Percentiles rank a stretch among this genome's conserved stretches.
Evolutionary conservation across 495 filamentous ascomycete species (phyloP).

Genomic region (Haplographium delicatum): DNA sequence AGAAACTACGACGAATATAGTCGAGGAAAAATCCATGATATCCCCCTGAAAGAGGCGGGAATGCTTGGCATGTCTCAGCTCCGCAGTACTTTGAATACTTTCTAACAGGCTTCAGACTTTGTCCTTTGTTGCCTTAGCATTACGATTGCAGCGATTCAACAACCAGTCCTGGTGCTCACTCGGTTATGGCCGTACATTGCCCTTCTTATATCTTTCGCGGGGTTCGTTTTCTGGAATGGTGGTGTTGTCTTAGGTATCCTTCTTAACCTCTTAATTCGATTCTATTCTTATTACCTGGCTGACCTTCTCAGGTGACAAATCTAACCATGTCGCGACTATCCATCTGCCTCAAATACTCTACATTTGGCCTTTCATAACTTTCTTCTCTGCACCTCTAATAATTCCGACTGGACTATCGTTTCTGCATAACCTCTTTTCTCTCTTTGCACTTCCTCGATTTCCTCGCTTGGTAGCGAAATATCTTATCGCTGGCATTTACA

Average conservation of each 20-base stretch:
- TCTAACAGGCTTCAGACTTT: constrained; percentile 22
- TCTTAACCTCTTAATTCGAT: no score
- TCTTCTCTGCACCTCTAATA: constrained; percentile 83
- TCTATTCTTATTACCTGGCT: no score
- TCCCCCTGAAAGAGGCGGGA: constrained; percentile 17
- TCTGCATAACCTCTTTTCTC: background rate
- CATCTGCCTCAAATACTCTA: constrained; percentile 94
- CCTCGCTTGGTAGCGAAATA: constrained; percentile 8
- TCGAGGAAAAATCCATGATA: constrained; percentile 22
- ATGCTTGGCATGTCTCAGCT: constrained; percentile 12
- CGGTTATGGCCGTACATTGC: constrained; percentile 61
- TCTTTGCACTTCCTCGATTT: constrained; percentile 5
- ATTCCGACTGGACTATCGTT: constrained; percentile 40
- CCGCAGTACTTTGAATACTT: background rate
- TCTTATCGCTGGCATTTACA: constrained; percentile 22
- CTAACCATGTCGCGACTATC: constrained; percentile 82
- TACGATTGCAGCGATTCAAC: constrained; percentile 47
- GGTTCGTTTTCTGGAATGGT: constrained; percentile 80
- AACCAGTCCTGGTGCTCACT: constrained; percentile 41
- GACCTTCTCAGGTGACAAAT: constrained; percentile 59
- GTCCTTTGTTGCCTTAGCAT: constrained; percentile 54
- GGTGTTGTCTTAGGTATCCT: constrained; percentile 84
- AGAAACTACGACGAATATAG: constrained; percentile 17
- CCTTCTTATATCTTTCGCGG: constrained; percentile 61
- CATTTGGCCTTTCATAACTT: constrained; percentile 79